phyloP scores from a whole-genome alignment of 116 monocot genomes.

The Dioscorea cayenensis region DNA sequence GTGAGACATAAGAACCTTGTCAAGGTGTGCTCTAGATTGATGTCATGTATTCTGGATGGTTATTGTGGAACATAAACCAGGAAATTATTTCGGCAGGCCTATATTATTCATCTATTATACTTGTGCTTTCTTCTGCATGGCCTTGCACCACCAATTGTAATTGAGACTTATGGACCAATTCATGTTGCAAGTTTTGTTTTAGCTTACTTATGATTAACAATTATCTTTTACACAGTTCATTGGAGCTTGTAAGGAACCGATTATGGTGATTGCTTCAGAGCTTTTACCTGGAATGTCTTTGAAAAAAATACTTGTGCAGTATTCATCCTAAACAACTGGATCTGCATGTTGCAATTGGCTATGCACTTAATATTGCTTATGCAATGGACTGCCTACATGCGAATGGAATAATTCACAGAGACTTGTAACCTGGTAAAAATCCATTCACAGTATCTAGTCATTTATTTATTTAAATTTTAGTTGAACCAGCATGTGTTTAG shows the following conservation, averaged over 20 bases:
- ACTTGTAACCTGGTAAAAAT: slow-evolving; percentile 86
- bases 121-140: too few species aligned
- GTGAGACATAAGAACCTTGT: slow-evolving; percentile 95
- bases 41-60: neutral
- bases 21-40: slow-evolving; percentile 41
- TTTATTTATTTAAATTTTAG: too few species aligned
- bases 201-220: neutral
- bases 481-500: too few species aligned
- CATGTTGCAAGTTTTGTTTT: too few species aligned
- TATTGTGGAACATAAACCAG: neutral
- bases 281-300: slow-evolving; percentile 83
- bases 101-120: neutral
- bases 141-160: too few species aligned
- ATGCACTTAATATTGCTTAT: slow-evolving; percentile 81
- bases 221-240: slow-evolving; percentile 57
- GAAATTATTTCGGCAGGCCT: too few species aligned
- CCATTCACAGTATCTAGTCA: neutral
- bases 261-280: slow-evolving; percentile 95
- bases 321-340: slow-evolving; percentile 68
- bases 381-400: slow-evolving; percentile 97
- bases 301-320: slow-evolving; percentile 59
- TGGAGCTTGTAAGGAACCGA: slow-evolving; percentile 94
- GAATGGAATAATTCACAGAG: slow-evolving; percentile 97
- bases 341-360: slow-evolving; percentile 41
- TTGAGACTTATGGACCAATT: too few species aligned